A percentile compares a stretch with the other conserved stretches of the same genome.
These are phyloP conservation scores for Elaphomyces granulatus DNA, from an alignment of 495 filamentous ascomycete genomes.

Conservation along the genomic window DNA sequence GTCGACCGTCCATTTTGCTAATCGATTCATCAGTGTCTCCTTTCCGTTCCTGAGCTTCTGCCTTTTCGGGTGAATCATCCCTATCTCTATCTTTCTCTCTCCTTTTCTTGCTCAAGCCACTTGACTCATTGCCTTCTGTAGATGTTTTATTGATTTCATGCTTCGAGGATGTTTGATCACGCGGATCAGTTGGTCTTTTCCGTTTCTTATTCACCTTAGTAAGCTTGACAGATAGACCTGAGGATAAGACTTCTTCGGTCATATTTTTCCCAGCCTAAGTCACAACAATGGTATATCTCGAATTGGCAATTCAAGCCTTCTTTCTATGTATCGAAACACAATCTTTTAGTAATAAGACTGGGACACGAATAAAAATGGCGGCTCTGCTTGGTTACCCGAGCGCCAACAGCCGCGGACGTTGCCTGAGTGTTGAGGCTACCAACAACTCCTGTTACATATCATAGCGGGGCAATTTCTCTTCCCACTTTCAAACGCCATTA, in stretches of 20 bases:
- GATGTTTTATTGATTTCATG: conserved; percentile 18
- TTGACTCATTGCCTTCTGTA: conserved; percentile 14
- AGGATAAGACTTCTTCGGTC: conserved; percentile 10
- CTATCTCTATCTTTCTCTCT: conserved; percentile 40
- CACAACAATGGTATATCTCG: no score
- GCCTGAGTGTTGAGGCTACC: no score
- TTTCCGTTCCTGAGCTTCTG: conserved; percentile 43
- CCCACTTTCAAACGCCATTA: no score
- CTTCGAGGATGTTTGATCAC: conserved; percentile 28
- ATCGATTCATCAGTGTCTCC: conserved; percentile 69
- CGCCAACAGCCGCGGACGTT: no score
- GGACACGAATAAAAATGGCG: no score
- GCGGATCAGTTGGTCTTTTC: conserved; percentile 36
- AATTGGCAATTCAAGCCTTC: no score
- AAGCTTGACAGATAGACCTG: conserved; percentile 24
- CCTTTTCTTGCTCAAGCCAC: conserved; percentile 26
- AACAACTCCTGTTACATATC: no score
- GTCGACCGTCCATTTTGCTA: conserved; percentile 59
- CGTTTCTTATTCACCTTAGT: conserved; percentile 39
- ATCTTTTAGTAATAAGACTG: no score
- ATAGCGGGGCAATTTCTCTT: no score
- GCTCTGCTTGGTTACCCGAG: no score
- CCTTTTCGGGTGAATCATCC: conserved; percentile 35
- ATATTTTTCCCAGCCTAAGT: no score
- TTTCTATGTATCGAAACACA: no score